These are phyloP conservation scores for Dendrobium chrysotoxum DNA, from an alignment of 106 monocot genomes.

Conservation along the genomic window DNA sequence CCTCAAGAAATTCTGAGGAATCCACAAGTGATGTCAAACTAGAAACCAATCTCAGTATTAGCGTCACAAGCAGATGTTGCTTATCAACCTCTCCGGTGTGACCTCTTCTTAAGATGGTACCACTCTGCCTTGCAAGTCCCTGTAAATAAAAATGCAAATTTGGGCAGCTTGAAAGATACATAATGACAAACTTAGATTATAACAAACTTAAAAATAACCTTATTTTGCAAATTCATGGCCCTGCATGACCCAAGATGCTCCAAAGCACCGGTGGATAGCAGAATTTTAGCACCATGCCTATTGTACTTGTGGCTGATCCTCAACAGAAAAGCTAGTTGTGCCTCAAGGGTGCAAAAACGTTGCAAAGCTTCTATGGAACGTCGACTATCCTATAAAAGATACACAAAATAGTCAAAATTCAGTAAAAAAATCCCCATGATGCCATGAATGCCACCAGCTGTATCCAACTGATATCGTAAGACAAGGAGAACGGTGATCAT, in stretches of 20 bases:
- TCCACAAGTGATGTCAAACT: conserved; percentile 70
- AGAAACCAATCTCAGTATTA: conserved; percentile 77
- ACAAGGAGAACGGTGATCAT: neutral
- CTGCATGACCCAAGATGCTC: conserved; percentile 72
- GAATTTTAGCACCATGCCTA: conserved; percentile 78
- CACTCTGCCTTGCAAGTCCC: conserved; percentile 27
- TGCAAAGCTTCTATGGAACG: conserved; percentile 62
- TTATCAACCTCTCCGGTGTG: conserved; percentile 31
- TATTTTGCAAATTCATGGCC: conserved; percentile 31
- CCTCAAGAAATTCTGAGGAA: conserved; percentile 78
- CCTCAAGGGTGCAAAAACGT: conserved; percentile 62
- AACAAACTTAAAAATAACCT: conserved; percentile 30
- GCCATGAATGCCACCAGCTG: neutral
- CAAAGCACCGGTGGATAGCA: conserved; percentile 74
- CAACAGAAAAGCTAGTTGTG: conserved; percentile 64
- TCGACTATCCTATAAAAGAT: conserved; percentile 41
- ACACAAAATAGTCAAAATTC: neutral
- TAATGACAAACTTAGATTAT: neutral
- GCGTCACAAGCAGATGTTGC: conserved; percentile 46
- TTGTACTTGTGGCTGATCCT: conserved; percentile 70
- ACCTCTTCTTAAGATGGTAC: conserved; percentile 21
- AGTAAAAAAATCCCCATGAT: neutral
- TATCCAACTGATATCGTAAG: neutral
- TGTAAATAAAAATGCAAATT: conserved; percentile 4
- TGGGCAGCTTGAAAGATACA: conserved; percentile 4